Conservation (phyloP, 2,329 filamentous ascomycete species). For the Microcyclospora tardicrescens region DNA sequence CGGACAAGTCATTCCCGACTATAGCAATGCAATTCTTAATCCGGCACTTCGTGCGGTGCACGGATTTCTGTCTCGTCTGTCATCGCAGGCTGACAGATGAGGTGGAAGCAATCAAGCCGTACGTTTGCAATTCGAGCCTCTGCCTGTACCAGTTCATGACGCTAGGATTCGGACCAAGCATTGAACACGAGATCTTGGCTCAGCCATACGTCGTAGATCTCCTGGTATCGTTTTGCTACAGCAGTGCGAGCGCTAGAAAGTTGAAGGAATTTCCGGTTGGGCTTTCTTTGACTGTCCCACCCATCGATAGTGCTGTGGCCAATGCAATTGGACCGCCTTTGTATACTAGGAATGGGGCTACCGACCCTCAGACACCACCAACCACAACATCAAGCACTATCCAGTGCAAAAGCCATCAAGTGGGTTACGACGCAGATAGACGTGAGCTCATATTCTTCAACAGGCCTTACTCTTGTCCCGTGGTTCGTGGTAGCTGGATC, state of each 20-base stretch:
- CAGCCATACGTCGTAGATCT: conserved; percentile 77
- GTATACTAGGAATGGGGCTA: neutral
- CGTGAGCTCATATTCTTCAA: conserved; percentile 31
- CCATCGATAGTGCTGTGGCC: conserved; percentile 8
- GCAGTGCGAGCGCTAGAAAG: conserved; percentile 32
- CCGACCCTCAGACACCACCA: neutral
- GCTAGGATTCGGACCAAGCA: conserved; percentile 70
- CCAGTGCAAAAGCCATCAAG: conserved; percentile 7
- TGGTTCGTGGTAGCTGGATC: conserved; percentile 43
- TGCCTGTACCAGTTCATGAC: conserved; percentile 83
- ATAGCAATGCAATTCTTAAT: conserved; percentile 62
- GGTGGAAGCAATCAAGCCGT: conserved; percentile 59
- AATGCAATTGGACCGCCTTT: neutral
- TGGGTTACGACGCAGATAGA: conserved; percentile 22
- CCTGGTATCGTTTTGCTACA: conserved; percentile 69
- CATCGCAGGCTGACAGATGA: conserved; percentile 53
- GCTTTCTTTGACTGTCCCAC: conserved; percentile 41
- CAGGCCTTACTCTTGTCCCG: conserved; percentile 14
- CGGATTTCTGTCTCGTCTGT: conserved; percentile 78
- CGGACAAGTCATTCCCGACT: conserved; percentile 40
- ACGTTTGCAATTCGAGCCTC: conserved; percentile 59
- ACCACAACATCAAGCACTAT: conserved; percentile 3
- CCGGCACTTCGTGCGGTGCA: conserved; percentile 65
- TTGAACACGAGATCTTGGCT: conserved; percentile 70
- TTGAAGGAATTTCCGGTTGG: conserved; percentile 45